Conservation (phyloP, 2,329 filamentous ascomycete genomes). For the Sporothrix schenckii region DNA sequence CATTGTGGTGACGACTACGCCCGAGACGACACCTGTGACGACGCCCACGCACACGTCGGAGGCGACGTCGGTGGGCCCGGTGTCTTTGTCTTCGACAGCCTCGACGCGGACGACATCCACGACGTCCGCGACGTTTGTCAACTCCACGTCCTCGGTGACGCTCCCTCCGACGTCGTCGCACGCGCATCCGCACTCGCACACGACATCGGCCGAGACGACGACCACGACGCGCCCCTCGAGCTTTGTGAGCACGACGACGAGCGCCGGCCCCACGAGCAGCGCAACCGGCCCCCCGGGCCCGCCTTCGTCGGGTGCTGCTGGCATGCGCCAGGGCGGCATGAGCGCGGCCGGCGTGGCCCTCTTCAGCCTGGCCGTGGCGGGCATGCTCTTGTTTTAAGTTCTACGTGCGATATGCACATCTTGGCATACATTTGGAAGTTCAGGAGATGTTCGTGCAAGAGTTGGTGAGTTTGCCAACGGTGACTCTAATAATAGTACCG, state of each 20-base stretch:
- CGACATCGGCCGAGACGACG: slow-evolving; percentile 12
- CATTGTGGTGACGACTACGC: neutral
- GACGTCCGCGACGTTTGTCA: slow-evolving; percentile 8
- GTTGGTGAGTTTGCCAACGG: neutral
- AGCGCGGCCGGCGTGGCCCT: neutral
- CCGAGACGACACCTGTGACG: neutral
- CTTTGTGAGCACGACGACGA: slow-evolving; percentile 12
- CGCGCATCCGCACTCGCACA: neutral
- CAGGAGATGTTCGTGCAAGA: neutral
- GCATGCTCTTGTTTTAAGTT: neutral
- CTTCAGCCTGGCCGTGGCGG: slow-evolving; percentile 7
- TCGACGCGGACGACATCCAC: neutral
- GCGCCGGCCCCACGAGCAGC: neutral
- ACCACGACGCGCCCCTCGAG: slow-evolving; percentile 8
- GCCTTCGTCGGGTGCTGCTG: neutral
- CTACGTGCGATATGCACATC: neutral
- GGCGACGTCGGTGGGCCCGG: neutral
- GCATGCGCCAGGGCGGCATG: neutral
- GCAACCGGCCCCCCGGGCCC: neutral
- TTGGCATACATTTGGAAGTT: neutral
- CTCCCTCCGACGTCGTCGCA: neutral
- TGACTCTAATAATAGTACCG: slow-evolving; percentile 1
- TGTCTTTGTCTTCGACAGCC: neutral
- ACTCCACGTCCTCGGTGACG: slow-evolving; percentile 18
- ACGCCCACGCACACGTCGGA: neutral